phyloP scores from a whole-genome alignment of 805 yeast species.

The Lipomyces starkeyi region DNA sequence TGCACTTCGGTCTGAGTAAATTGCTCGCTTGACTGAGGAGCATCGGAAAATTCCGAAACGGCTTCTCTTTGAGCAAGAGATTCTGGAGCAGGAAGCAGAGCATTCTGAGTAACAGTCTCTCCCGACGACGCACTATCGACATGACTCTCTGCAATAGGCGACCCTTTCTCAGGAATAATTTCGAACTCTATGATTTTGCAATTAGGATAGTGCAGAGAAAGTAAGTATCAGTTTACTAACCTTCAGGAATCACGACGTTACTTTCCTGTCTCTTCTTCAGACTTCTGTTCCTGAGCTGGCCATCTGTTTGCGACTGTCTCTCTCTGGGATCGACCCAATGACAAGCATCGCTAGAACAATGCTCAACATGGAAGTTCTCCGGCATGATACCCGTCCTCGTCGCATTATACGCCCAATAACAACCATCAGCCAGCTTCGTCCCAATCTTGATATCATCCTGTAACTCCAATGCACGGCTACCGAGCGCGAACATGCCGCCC shows the following conservation, averaged over 20 bases:
- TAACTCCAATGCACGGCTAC: slow-evolving; percentile 51
- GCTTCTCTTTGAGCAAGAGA: not conserved
- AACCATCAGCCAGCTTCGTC: slow-evolving; percentile 55
- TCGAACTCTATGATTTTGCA: slow-evolving; percentile 2
- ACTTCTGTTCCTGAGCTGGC: not conserved
- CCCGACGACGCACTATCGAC: not conserved
- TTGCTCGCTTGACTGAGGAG: not conserved
- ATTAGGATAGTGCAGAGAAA: not conserved
- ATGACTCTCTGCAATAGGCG: not conserved
- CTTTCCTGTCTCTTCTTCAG: slow-evolving; percentile 16
- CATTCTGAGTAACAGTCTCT: slow-evolving; percentile 4
- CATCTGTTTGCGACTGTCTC: not conserved
- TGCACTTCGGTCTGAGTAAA: not conserved
- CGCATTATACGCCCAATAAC: slow-evolving; percentile 52
- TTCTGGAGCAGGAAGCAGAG: not conserved
- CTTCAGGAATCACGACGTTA: not conserved
- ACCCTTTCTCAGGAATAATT: not conserved
- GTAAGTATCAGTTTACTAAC: not conserved
- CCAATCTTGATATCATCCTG: slow-evolving; percentile 52
- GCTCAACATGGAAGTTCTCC: slow-evolving; percentile 48
- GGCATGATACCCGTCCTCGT: slow-evolving; percentile 54
- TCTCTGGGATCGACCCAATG: slow-evolving; percentile 20
- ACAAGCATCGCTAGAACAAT: slow-evolving; percentile 30
- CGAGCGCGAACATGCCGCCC: slow-evolving; percentile 61
- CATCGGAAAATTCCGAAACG: not conserved